Evolutionary conservation across 768 basidiomycete genomes (phyloP).

Genomic region (Boletus patriciae): DNA sequence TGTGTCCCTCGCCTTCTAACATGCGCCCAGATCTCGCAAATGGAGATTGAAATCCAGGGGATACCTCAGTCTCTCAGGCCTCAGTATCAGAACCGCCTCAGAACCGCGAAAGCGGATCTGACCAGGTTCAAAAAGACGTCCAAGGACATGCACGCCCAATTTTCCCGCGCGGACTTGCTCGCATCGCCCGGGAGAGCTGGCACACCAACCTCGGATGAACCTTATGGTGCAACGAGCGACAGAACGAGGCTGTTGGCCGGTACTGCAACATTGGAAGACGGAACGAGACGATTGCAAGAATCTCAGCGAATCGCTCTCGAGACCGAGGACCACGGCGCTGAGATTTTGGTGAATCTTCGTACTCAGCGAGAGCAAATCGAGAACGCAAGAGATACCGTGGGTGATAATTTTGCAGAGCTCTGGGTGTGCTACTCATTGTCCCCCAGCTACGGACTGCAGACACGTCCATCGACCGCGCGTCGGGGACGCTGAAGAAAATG

Average conservation of each 20-base stretch:
- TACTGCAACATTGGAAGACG: slow-evolving; percentile 78
- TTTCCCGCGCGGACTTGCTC: slow-evolving; percentile 78
- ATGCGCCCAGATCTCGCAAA: slow-evolving; percentile 80
- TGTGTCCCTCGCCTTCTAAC: slow-evolving; percentile 1
- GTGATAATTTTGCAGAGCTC: slow-evolving; percentile 21
- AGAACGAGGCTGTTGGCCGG: slow-evolving; percentile 79
- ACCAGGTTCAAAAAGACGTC: slow-evolving; percentile 77
- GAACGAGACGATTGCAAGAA: slow-evolving; percentile 81
- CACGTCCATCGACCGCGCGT: slow-evolving; percentile 84
- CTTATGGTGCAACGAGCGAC: slow-evolving; percentile 69
- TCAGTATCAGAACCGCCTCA: slow-evolving; percentile 74
- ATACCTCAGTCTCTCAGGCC: slow-evolving; percentile 84
- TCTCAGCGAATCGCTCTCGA: slow-evolving; percentile 92
- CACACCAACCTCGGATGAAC: slow-evolving; percentile 67
- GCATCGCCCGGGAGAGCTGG: slow-evolving; percentile 42
- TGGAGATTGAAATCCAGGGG: slow-evolving; percentile 97
- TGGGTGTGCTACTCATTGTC: not conserved
- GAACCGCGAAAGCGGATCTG: slow-evolving; percentile 72
- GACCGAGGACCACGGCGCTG: slow-evolving; percentile 94
- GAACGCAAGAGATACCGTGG: slow-evolving; percentile 84
- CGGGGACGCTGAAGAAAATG: slow-evolving; percentile 93
- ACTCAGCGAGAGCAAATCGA: slow-evolving; percentile 93
- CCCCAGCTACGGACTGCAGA: slow-evolving; percentile 82
- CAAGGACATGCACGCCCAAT: slow-evolving; percentile 68
- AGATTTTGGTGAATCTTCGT: slow-evolving; percentile 83